A percentile compares a stretch with the other conserved stretches of the same genome.
phyloP scores from a whole-genome alignment of 2,329 filamentous ascomycete species.

The Stemphylium beticola region DNA sequence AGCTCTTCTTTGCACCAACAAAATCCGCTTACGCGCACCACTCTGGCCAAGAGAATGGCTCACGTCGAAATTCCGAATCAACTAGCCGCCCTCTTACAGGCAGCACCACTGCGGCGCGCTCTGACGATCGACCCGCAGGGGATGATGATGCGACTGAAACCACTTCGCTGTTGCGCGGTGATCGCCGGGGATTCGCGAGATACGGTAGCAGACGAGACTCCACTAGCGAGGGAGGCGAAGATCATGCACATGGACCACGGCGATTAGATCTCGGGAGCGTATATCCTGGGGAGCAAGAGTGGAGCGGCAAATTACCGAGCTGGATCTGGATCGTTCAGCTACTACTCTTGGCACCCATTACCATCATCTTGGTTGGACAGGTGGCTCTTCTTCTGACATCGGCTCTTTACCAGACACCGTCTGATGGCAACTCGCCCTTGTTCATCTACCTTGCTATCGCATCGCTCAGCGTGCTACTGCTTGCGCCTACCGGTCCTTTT shows the following conservation, averaged over 20 bases:
- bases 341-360: conserved; percentile 77
- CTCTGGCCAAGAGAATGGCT: conserved; percentile 44
- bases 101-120: conserved; percentile 37
- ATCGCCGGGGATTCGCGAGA: conserved; percentile 62
- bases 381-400: conserved; percentile 74
- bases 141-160: conserved; percentile 60
- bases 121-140: conserved; percentile 38
- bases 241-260: conserved; percentile 48
- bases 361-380: conserved; percentile 78
- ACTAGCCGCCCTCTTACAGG: conserved; percentile 45
- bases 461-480: conserved; percentile 70
- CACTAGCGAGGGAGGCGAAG: conserved; percentile 41
- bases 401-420: conserved; percentile 78
- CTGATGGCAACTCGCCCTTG: conserved; percentile 78
- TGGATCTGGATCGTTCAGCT: conserved; percentile 93
- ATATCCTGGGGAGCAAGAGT: conserved; percentile 79
- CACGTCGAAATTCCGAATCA: conserved; percentile 33
- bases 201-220: conserved; percentile 53
- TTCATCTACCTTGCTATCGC: conserved; percentile 75
- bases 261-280: conserved; percentile 34
- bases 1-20: conserved; percentile 74
- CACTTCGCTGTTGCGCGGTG: conserved; percentile 61
- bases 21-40: conserved; percentile 73
- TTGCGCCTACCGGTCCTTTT: conserved; percentile 81
- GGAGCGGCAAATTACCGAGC: conserved; percentile 78